Base-by-base conservation (phyloP, 2,329 filamentous ascomycete species). In the Aureobasidium pullulans region DNA sequence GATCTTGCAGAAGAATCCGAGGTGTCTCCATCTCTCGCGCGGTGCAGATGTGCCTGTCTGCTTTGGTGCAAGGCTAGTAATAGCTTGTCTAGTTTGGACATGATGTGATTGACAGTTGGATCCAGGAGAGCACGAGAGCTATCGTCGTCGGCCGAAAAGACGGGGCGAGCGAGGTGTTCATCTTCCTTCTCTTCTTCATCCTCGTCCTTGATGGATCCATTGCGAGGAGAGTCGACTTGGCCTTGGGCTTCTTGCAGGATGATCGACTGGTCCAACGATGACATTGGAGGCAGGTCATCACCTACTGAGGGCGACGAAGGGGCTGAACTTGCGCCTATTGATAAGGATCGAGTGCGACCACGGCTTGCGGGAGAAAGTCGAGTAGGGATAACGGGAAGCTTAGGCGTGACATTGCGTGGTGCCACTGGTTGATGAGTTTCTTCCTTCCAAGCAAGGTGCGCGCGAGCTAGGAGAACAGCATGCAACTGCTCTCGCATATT, bases 121-220 rank as follows among this genome's bases (percentile, higher is more conserved):
- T 80, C 79, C 15, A 96, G 75, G 5, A 95, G 76, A 1, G 73
- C 70, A 61, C 80, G 76, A 0, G 89, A 88, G 49, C 78, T 70
- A 1, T 88, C 84, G 64, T 96, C 90, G 65, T 96, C 86, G 1
- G 84, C 80, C 7, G 87, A 81, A 5, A 89, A 72, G 2, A 80
- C 76, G 0, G 88, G 83, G 10, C 72, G 70, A 36, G 16, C 46
- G 16, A 37, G 19, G 28, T 19, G 9, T 4, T 50, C 23, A 6
- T 56, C 60, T 44, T 57, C 44, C 11, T 43, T 52, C 8, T 62
- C 59, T 8, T 6, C 28, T 6, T 58, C 57, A 9, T 43, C 28
- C 6, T 58, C 57, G 4, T 43, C 37, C 43, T 43, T 43, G 39
- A 43, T 23, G 28, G 39, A 13, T 4, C 3, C 7, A 2, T 54